Evolutionary conservation across 1,284 basidiomycete species (phyloP).

Genomic region (Apiotrichum domesticum): DNA sequence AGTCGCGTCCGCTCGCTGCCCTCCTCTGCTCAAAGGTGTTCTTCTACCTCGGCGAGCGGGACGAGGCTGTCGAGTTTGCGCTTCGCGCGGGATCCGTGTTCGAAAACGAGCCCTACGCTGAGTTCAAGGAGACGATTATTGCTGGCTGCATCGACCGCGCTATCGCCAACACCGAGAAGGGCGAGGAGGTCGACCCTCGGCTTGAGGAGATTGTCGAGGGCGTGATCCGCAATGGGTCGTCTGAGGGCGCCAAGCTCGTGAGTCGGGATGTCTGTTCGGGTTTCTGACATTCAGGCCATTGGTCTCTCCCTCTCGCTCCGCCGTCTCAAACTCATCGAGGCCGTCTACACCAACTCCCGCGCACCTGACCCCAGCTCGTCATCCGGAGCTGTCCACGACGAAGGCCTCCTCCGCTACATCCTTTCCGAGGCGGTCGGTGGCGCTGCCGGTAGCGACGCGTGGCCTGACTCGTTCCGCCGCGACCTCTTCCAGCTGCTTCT

Average conservation of each 20-base stretch:
- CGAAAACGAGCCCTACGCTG: constrained; percentile 64
- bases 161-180: constrained; percentile 55
- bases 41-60: constrained; percentile 87
- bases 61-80: constrained; percentile 87
- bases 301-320: constrained; percentile 87
- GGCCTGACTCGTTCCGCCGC: constrained; percentile 46
- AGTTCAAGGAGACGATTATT: constrained; percentile 89
- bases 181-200: constrained; percentile 59
- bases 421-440: constrained; percentile 78
- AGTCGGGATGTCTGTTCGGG: not conserved
- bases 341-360: constrained; percentile 55
- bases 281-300: constrained; percentile 59
- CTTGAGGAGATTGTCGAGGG: constrained; percentile 76
- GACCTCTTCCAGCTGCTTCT: constrained; percentile 58
- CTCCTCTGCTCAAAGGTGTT: constrained; percentile 91
- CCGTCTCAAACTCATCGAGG: constrained; percentile 74
- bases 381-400: constrained; percentile 54
- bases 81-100: constrained; percentile 82
- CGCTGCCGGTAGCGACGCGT: constrained; percentile 41
- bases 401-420: constrained; percentile 74
- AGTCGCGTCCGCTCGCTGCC: constrained; percentile 72
- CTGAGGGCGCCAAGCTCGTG: constrained; percentile 79
- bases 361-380: constrained; percentile 22
- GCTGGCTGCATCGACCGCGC: constrained; percentile 93
- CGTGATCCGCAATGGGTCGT: constrained; percentile 75